Percentiles rank a stretch among this genome's conserved stretches.
phyloP scores from a whole-genome alignment of 441 rosid species.

The Adansonia grandidieri region DNA sequence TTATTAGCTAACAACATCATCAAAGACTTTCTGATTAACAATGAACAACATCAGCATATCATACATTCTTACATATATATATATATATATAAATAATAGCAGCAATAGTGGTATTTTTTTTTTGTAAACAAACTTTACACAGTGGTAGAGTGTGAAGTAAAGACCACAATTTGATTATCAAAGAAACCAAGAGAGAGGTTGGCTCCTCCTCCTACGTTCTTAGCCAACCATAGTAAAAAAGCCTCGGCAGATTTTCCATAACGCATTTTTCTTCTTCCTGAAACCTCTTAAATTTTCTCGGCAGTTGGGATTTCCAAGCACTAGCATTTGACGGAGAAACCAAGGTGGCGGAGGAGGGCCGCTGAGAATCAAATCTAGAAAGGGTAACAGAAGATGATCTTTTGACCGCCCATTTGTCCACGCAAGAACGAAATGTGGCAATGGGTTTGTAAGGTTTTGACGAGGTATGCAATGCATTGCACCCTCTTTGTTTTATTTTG shows the following conservation, averaged over 20 bases:
- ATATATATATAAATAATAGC: neutral
- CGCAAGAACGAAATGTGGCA: conserved; percentile 39
- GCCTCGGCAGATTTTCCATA: too few species aligned
- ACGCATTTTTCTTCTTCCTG: too few species aligned
- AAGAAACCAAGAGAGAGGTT: too few species aligned
- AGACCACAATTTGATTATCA: neutral
- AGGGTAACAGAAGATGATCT: neutral
- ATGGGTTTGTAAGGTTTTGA: neutral
- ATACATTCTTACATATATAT: neutral
- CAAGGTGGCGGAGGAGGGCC: neutral
- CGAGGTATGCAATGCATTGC: neutral
- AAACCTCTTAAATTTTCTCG: neutral
- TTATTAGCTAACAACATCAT: neutral
- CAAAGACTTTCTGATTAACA: neutral
- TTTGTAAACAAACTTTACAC: neutral
- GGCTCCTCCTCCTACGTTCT: too few species aligned
- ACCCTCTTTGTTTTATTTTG: neutral
- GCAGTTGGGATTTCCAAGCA: conserved; percentile 21
- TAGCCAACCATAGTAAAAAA: too few species aligned
- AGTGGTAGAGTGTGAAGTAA: neutral
- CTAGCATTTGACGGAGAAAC: conserved; percentile 21
- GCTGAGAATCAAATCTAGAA: conserved; percentile 23
- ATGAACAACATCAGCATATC: neutral
- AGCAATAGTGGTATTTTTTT: neutral
- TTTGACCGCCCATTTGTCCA: conserved; percentile 33